These are phyloP conservation scores for Epithemia pelagica DNA, from an alignment of 108 stramenopile species.

Conservation along the genomic window DNA sequence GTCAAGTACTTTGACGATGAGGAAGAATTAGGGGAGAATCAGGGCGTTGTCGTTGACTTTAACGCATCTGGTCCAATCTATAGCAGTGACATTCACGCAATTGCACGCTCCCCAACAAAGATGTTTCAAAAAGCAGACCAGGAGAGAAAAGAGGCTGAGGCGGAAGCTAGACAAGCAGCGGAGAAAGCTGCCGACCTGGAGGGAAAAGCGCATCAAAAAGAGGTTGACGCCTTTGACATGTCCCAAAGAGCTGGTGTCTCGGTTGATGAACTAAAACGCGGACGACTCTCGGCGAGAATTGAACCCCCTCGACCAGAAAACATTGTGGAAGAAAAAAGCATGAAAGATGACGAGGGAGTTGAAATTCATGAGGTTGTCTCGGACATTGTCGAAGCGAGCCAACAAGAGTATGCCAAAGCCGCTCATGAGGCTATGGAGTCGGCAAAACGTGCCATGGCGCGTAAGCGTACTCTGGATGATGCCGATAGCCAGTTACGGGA, in stretches of 20 bases:
- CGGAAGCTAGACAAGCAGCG: conserved; percentile 26
- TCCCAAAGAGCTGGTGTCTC: conserved; percentile 23
- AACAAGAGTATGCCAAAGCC: conserved; percentile 31
- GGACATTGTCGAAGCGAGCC: conserved; percentile 46
- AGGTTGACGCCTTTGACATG: conserved; percentile 30
- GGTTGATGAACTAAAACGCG: conserved; percentile 7
- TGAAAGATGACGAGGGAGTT: conserved; percentile 37
- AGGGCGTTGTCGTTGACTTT: conserved; percentile 46
- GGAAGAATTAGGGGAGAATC: conserved; percentile 24
- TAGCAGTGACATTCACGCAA: conserved; percentile 4
- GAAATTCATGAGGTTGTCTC: conserved; percentile 62
- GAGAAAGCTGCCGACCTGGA: conserved; percentile 25
- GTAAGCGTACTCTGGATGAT: conserved; percentile 35
- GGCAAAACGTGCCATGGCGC: conserved; percentile 38
- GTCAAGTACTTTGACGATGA: conserved; percentile 43
- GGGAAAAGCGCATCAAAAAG: conserved; percentile 29
- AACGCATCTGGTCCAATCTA: conserved; percentile 53
- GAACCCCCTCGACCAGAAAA: not conserved
- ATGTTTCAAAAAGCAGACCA: conserved; percentile 24
- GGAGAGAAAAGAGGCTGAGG: conserved; percentile 18
- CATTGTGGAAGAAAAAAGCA: not conserved
- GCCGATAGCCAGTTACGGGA: conserved; percentile 42
- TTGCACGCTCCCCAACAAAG: conserved; percentile 2
- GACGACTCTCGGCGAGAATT: not conserved
- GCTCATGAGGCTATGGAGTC: conserved; percentile 47